Evolutionary conservation across 2,329 filamentous ascomycete genomes (phyloP), one percentile per base, ranked within the genome.

Genomic region (Nothophoma quercina): DNA sequence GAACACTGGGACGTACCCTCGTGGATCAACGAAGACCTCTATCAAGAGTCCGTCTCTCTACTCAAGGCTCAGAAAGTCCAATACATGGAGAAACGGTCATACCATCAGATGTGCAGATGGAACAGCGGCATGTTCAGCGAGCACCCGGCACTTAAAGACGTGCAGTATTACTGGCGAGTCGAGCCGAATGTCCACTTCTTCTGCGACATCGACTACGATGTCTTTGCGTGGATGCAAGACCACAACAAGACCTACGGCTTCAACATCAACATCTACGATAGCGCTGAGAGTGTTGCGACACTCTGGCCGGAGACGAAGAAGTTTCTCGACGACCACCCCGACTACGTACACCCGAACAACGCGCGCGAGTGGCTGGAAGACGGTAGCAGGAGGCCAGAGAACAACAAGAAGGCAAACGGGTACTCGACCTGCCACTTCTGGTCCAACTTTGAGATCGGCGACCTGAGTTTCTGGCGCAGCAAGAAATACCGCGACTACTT

Each of bases 401-500:
- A 96, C 74, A 91, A 91, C 70, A 73, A 82, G 46, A 85, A 88
- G 58, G 93, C 93, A 6, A 89, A 96, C 67, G 95, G 95, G 26
- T 99, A 96, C 80, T 96, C 91, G 26, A 98, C 95, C 2, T 99
- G 95, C 74, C 95, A 99, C 76, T 99, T 99, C 81, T 99, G 95
- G 95, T 95, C 88, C 68, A 99, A 99, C 76, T 99, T 99, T 67
- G 95, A 99, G 77, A 93, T 99, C 65, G 93, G 85, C 38, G 91
- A 97, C 74, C 85, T 99, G 83, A 85, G 85, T 58, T 96, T 99
- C 76, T 99, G 92, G 90, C 83, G 95, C 40, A 90, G 91, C 70
- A 85, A 93, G 72, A 83, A 86, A 36, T 99, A 99, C 71, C 90
- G 96, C 71, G 92, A 96, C 59, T 99, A 97, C 76, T 99, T 99